Evolutionary conservation across 2,329 filamentous ascomycete species (phyloP).

Genomic region (Orbilia blumenaviensis): DNA sequence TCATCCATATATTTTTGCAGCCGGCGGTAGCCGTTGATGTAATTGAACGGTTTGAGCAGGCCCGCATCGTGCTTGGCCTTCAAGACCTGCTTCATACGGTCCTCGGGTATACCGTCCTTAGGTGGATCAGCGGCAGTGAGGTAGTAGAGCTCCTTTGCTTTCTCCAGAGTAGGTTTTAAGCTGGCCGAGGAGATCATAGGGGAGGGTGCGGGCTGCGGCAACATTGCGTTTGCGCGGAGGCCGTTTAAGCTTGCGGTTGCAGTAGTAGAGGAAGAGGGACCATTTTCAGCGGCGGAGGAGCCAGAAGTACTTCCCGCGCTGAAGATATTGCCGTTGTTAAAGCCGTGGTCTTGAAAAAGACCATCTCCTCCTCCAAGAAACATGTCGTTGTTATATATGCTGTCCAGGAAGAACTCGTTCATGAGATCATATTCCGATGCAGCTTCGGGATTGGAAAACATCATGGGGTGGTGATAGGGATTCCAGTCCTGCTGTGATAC

Average conservation of each 20-base stretch:
- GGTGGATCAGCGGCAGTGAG: conserved; percentile 95
- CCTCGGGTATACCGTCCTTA: conserved; percentile 78
- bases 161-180: conserved; percentile 60
- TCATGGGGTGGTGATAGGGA: conserved; percentile 79
- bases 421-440: conserved; percentile 96
- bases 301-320: conserved; percentile 20
- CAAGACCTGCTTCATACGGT: conserved; percentile 92
- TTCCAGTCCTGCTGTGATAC: conserved; percentile 76
- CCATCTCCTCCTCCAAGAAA: conserved; percentile 81
- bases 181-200: conserved; percentile 51
- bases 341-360: conserved; percentile 37
- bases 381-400: conserved; percentile 65
- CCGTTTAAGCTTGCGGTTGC: conserved; percentile 53
- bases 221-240: conserved; percentile 52
- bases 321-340: conserved; percentile 55
- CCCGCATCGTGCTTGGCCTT: conserved; percentile 97
- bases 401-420: conserved; percentile 89
- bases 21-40: conserved; percentile 92
- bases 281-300: conserved; percentile 50
- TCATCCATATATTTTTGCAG: conserved; percentile 91
- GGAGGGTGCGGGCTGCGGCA: conserved; percentile 49
- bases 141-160: conserved; percentile 85
- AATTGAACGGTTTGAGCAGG: conserved; percentile 95
- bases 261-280: conserved; percentile 38
- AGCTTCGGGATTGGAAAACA: conserved; percentile 93